These are phyloP conservation scores for Stagonosporopsis chrysanthemi DNA, from an alignment of 2,329 filamentous ascomycete species.

Conservation along the genomic window DNA sequence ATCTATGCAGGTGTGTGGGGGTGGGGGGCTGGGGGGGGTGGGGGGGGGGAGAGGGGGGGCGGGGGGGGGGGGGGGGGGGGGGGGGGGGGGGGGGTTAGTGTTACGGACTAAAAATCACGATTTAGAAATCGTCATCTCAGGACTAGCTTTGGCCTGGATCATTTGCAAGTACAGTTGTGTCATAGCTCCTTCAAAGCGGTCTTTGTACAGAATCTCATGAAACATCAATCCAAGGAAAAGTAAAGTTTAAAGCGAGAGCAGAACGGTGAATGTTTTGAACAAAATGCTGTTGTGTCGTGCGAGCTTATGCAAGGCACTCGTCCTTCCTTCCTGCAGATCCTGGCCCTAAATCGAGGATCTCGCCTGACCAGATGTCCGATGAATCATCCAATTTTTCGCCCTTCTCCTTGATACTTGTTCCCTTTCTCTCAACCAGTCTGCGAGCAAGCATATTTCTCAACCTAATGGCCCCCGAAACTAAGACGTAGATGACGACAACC, in stretches of 20 bases:
- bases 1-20: no score
- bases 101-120: no score
- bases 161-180: no score
- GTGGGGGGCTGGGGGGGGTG: no score
- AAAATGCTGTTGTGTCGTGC: not conserved
- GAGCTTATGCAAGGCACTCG: constrained; percentile 10
- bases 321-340: constrained; percentile 3
- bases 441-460: constrained; percentile 22
- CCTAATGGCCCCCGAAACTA: constrained; percentile 27
- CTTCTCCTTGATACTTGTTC: constrained; percentile 19
- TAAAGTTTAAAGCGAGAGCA: not conserved
- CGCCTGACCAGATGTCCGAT: constrained; percentile 25
- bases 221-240: not conserved
- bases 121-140: no score
- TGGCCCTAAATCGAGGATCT: constrained; percentile 18
- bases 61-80: no score
- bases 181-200: no score
- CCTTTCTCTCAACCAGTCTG: constrained; percentile 10
- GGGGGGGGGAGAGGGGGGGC: no score
- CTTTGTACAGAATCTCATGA: no score
- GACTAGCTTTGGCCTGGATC: not conserved
- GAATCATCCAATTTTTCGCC: constrained; percentile 20
- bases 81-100: no score
- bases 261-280: not conserved
- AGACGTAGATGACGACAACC: constrained; percentile 28